A percentile compares a stretch with the other conserved stretches of the same genome.
phyloP scores from a whole-genome alignment of 805 yeast genomes.

The Lachancea mirantina region DNA sequence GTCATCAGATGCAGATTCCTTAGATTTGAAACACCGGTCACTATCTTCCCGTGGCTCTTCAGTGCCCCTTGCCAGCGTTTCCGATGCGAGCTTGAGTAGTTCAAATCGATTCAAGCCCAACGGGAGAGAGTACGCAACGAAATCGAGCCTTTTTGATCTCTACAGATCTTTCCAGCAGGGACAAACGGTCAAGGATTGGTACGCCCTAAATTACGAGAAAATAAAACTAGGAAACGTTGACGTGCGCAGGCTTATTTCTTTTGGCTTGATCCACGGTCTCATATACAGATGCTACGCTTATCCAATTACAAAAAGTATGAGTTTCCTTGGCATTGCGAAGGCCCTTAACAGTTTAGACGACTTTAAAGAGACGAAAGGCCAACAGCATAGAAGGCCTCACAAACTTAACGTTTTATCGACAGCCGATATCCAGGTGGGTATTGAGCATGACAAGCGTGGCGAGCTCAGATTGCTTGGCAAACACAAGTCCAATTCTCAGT shows the following conservation, averaged over 20 bases:
- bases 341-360: slow-evolving; percentile 13
- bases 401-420: slow-evolving; percentile 26
- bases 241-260: slow-evolving; percentile 73
- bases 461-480: slow-evolving; percentile 1
- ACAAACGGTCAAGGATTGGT: slow-evolving; percentile 75
- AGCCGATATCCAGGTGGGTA: slow-evolving; percentile 26
- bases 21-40: slow-evolving; percentile 3
- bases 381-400: slow-evolving; percentile 6
- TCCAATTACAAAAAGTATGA: slow-evolving; percentile 45
- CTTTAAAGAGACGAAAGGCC: slow-evolving; percentile 10
- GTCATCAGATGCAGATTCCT: slow-evolving; percentile 2
- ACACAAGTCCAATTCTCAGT: slow-evolving; percentile 14
- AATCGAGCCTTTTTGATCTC: slow-evolving; percentile 59
- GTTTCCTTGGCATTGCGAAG: slow-evolving; percentile 11
- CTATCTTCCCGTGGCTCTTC: slow-evolving; percentile 7
- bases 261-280: slow-evolving; percentile 76
- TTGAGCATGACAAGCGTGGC: slow-evolving; percentile 4
- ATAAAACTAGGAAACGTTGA: slow-evolving; percentile 56
- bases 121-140: slow-evolving; percentile 45
- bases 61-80: slow-evolving; percentile 3
- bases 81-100: slow-evolving; percentile 4
- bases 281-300: slow-evolving; percentile 74
- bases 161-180: slow-evolving; percentile 78
- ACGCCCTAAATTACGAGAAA: slow-evolving; percentile 49
- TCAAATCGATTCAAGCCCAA: slow-evolving; percentile 6